Evolutionary conservation across 805 yeast species (phyloP).

Genomic region (Yarrowia sp.): DNA sequence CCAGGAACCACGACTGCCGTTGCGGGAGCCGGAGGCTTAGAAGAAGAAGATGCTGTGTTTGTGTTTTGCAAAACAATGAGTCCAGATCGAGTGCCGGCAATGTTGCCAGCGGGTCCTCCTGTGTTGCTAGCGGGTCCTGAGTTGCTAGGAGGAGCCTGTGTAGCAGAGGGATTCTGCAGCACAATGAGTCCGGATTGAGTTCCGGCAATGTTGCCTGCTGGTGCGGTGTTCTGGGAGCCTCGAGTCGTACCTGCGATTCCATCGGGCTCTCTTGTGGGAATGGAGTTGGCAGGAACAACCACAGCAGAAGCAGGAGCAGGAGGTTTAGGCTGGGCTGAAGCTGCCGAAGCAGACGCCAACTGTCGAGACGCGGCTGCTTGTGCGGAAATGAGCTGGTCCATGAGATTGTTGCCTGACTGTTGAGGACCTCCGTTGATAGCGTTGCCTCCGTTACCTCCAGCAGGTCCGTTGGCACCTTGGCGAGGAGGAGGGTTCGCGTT

Average conservation of each 20-base stretch:
- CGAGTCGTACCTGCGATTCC: background rate
- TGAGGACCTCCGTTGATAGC: background rate
- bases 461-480: background rate
- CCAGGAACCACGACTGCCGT: background rate
- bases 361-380: background rate
- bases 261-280: slow-evolving; percentile 9
- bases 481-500: background rate
- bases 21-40: background rate
- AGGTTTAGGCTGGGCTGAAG: background rate
- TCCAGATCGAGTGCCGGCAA: background rate
- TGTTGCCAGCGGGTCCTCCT: too few relatives aligned
- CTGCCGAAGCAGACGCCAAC: background rate
- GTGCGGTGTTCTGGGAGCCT: background rate
- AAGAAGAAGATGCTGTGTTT: background rate
- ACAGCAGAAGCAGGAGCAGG: background rate
- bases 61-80: background rate
- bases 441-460: slow-evolving; percentile 4
- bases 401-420: background rate
- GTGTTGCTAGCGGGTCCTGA: background rate
- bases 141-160: background rate
- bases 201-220: slow-evolving; percentile 10
- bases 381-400: background rate
- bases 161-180: background rate
- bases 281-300: background rate
- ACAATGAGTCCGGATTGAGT: background rate